Percentiles rank a stretch among this genome's conserved stretches.
These are phyloP conservation scores for Rosa hybrid DNA, from an alignment of 331 rosid species.

Conservation along the genomic window DNA sequence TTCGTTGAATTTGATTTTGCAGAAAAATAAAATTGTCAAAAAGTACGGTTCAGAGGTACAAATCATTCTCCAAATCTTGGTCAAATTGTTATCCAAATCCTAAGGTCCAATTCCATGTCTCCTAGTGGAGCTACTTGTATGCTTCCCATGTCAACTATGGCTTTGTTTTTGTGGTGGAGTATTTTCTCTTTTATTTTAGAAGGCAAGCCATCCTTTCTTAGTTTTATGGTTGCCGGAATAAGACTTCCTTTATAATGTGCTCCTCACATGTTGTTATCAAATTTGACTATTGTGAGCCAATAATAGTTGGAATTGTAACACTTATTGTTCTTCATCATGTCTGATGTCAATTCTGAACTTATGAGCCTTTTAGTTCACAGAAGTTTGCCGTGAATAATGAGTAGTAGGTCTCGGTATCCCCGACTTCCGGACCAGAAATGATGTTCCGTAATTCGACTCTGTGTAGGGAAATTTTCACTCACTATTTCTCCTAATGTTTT, in stretches of 20 bases:
- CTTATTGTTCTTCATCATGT: background rate
- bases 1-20: background rate
- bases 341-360: background rate
- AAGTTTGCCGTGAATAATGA: background rate
- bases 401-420: background rate
- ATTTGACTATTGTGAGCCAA: background rate
- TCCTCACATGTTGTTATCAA: conserved; percentile 12
- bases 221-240: background rate
- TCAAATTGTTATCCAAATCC: background rate
- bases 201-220: background rate
- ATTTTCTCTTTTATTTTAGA: background rate
- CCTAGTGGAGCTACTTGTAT: background rate
- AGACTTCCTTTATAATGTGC: background rate
- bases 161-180: background rate
- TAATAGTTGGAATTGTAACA: background rate
- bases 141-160: background rate
- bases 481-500: too few relatives aligned
- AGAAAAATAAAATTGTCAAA: background rate
- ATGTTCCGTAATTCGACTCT: background rate
- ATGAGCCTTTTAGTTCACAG: background rate
- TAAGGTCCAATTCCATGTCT: background rate
- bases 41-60: background rate
- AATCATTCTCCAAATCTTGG: background rate
- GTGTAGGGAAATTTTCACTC: background rate
- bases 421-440: background rate